A percentile compares a stretch with the other conserved stretches of the same genome.
Conservation (phyloP, 2,329 filamentous ascomycete species). For the Aspergillus ruber region DNA sequence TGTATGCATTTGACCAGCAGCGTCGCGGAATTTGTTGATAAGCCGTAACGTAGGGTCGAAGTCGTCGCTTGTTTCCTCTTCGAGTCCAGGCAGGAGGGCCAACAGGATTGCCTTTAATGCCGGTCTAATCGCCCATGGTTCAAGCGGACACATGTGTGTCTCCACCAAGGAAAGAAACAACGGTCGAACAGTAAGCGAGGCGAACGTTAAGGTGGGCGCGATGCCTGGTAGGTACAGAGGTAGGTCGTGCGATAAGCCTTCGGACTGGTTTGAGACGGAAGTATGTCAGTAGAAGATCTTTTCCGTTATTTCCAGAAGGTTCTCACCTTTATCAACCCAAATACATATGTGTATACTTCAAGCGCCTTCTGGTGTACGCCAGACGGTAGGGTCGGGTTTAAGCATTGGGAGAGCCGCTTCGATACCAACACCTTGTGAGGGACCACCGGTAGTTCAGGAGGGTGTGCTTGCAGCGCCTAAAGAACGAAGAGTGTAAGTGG, state of each 20-base stretch:
- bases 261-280: conserved; percentile 39
- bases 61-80: conserved; percentile 95
- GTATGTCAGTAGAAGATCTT: conserved; percentile 8
- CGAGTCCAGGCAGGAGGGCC: conserved; percentile 80
- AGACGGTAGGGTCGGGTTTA: conserved; percentile 87
- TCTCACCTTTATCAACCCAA: conserved; percentile 69
- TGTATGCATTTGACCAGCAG: conserved; percentile 49
- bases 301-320: background rate
- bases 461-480: conserved; percentile 81
- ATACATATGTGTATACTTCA: conserved; percentile 87
- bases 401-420: conserved; percentile 87
- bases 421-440: conserved; percentile 78
- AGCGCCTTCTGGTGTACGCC: conserved; percentile 96
- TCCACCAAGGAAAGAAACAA: conserved; percentile 81
- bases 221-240: conserved; percentile 85
- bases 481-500: background rate
- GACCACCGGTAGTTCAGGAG: conserved; percentile 62
- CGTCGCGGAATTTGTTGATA: conserved; percentile 67
- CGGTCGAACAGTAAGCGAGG: conserved; percentile 82
- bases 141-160: conserved; percentile 66
- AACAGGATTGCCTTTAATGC: conserved; percentile 86
- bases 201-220: conserved; percentile 84
- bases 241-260: conserved; percentile 74
- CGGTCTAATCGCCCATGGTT: conserved; percentile 67
- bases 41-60: conserved; percentile 82